These are phyloP conservation scores for Wallacemonas sp. DNA, from an alignment of 208 protist genomes.

Conservation along the genomic window DNA sequence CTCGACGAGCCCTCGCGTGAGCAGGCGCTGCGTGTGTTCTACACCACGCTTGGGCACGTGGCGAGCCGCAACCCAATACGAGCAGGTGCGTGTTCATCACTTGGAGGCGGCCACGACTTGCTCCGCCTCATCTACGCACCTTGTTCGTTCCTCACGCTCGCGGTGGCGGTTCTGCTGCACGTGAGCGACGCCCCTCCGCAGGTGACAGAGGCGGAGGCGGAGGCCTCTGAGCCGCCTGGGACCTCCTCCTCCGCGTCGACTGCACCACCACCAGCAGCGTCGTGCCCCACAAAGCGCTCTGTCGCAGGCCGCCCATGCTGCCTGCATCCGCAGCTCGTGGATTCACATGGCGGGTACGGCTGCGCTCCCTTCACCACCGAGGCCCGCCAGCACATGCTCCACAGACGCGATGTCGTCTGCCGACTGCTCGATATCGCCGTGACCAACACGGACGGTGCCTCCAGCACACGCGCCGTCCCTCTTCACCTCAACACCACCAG, in stretches of 20 bases:
- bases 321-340: slow-evolving; percentile 33
- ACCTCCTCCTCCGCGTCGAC: not conserved
- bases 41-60: not conserved
- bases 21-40: slow-evolving; percentile 12
- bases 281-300: not conserved
- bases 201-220: not conserved
- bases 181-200: slow-evolving; percentile 12
- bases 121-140: not conserved
- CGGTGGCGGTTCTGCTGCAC: not conserved
- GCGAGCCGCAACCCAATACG: not conserved
- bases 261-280: slow-evolving; percentile 2
- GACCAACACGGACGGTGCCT: not conserved
- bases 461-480: not conserved
- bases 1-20: not conserved
- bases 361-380: slow-evolving; percentile 40
- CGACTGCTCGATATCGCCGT: not conserved
- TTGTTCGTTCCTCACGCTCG: slow-evolving; percentile 2
- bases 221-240: not conserved
- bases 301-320: slow-evolving; percentile 22
- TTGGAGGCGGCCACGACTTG: too few relatives aligned
- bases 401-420: slow-evolving; percentile 13
- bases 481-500: too few relatives aligned
- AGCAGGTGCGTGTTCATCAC: too few relatives aligned
- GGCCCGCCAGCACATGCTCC: slow-evolving; percentile 7
- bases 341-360: slow-evolving; percentile 48